These are phyloP conservation scores for Spencermartinsiella europaea DNA, from an alignment of 805 yeast genomes.

Conservation along the genomic window DNA sequence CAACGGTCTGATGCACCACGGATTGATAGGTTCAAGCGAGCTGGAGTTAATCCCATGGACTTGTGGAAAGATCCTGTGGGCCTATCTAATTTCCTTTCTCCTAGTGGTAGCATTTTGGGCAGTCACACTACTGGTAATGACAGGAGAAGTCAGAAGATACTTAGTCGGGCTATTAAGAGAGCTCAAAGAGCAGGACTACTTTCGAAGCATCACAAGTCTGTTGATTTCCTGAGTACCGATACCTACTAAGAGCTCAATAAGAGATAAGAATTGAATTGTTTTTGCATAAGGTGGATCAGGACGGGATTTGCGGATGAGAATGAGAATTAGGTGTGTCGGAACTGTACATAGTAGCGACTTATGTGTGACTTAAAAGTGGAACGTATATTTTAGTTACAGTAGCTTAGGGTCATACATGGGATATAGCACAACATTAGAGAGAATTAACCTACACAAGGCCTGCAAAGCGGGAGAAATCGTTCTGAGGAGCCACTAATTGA, in stretches of 20 bases:
- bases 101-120: conserved; percentile 73
- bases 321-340: background rate
- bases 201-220: conserved; percentile 57
- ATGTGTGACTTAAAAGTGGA: background rate
- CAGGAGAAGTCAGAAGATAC: conserved; percentile 59
- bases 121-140: conserved; percentile 66
- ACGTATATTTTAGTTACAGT: background rate
- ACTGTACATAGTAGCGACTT: background rate
- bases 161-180: conserved; percentile 74
- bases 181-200: conserved; percentile 76
- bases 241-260: background rate
- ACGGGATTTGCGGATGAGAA: too few species aligned
- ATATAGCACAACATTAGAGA: too few species aligned
- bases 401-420: too few species aligned
- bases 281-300: too few species aligned
- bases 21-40: conserved; percentile 27
- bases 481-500: too few species aligned
- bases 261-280: too few species aligned
- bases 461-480: too few species aligned
- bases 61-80: conserved; percentile 51
- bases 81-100: conserved; percentile 57
- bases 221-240: conserved; percentile 13
- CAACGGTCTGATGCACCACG: conserved; percentile 5
- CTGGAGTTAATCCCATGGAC: conserved; percentile 21
- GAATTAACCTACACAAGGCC: too few species aligned